Evolutionary conservation across 2,329 filamentous ascomycete genomes (phyloP).

Genomic region (Erysiphe pulchra): DNA sequence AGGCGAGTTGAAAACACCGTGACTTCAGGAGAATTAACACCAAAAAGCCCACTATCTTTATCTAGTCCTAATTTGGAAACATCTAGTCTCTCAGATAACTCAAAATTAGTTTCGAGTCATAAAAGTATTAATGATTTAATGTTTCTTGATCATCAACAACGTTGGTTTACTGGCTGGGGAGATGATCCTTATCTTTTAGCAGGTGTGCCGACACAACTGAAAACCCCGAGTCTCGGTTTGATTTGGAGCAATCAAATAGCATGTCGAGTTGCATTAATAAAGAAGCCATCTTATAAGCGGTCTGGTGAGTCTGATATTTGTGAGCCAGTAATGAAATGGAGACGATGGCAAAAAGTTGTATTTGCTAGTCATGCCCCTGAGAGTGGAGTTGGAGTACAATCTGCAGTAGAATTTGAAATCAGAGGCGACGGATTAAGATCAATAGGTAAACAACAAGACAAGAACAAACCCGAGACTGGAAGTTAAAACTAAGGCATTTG

Average conservation of each 20-base stretch:
- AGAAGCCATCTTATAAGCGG: conserved; percentile 27
- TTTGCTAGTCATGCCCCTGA: conserved; percentile 54
- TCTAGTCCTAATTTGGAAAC: neutral
- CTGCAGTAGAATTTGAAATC: conserved; percentile 49
- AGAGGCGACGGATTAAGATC: conserved; percentile 33
- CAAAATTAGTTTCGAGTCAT: conserved; percentile 2
- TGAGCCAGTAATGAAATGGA: conserved; percentile 30
- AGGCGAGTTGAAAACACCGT: neutral
- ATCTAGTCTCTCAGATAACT: neutral
- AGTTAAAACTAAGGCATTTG: no score
- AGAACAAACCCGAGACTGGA: no score
- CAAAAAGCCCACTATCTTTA: no score
- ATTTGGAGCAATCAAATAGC: conserved; percentile 83
- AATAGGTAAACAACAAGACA: conserved; percentile 1
- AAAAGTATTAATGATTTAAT: conserved; percentile 26
- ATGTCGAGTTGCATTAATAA: conserved; percentile 57
- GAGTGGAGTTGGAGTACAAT: conserved; percentile 21
- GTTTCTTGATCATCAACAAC: conserved; percentile 66
- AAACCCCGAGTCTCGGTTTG: conserved; percentile 67
- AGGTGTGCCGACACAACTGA: conserved; percentile 23
- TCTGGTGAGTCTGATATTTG: conserved; percentile 18
- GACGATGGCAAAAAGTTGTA: conserved; percentile 64
- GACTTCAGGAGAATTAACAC: neutral
- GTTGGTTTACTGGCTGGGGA: conserved; percentile 91
- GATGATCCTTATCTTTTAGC: conserved; percentile 25